A percentile compares a stretch with the other conserved stretches of the same genome.
These are phyloP conservation scores for Phytopythium helicoides DNA, from an alignment of 352 stramenopile species.

Conservation along the genomic window DNA sequence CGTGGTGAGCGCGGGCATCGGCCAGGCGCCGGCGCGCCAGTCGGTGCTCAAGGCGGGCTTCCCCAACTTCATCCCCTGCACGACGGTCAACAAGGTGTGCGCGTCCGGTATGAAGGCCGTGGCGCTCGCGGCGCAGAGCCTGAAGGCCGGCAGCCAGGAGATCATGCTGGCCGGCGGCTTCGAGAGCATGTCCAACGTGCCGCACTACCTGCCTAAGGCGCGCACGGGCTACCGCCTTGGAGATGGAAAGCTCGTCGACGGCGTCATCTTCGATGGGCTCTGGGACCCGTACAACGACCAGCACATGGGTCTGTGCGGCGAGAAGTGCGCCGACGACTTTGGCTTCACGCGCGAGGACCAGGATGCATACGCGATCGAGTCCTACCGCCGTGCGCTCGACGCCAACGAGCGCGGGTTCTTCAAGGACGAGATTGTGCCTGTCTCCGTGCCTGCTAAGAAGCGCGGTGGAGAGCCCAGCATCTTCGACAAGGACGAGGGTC, in stretches of 20 bases:
- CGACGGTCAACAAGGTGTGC: slow-evolving; percentile 99
- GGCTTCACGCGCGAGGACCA: slow-evolving; percentile 93
- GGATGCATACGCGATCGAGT: slow-evolving; percentile 94
- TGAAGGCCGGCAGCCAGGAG: slow-evolving; percentile 84
- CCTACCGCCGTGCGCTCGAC: slow-evolving; percentile 83
- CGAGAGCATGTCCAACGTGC: slow-evolving; percentile 98
- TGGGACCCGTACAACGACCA: slow-evolving; percentile 98
- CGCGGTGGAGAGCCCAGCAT: slow-evolving; percentile 55
- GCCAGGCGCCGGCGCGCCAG: slow-evolving; percentile 96
- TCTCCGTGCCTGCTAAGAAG: slow-evolving; percentile 60
- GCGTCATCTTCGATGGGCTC: slow-evolving; percentile 94
- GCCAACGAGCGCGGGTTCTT: slow-evolving; percentile 87
- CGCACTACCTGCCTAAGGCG: slow-evolving; percentile 95
- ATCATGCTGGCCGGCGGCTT: slow-evolving; percentile 94
- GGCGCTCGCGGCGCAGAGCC: slow-evolving; percentile 84
- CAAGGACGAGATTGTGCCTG: slow-evolving; percentile 87
- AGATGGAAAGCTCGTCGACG: slow-evolving; percentile 87
- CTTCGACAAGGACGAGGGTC: slow-evolving; percentile 93
- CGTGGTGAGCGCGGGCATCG: slow-evolving; percentile 95
- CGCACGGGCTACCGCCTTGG: slow-evolving; percentile 91
- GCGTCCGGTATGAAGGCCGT: slow-evolving; percentile 93
- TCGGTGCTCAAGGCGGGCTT: slow-evolving; percentile 91
- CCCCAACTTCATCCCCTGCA: slow-evolving; percentile 92
- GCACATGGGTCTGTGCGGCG: slow-evolving; percentile 94
- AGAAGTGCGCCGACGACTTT: slow-evolving; percentile 93